Conservation (phyloP, 2,329 filamentous ascomycete genomes). For the Thielaviopsis musarum region DNA sequence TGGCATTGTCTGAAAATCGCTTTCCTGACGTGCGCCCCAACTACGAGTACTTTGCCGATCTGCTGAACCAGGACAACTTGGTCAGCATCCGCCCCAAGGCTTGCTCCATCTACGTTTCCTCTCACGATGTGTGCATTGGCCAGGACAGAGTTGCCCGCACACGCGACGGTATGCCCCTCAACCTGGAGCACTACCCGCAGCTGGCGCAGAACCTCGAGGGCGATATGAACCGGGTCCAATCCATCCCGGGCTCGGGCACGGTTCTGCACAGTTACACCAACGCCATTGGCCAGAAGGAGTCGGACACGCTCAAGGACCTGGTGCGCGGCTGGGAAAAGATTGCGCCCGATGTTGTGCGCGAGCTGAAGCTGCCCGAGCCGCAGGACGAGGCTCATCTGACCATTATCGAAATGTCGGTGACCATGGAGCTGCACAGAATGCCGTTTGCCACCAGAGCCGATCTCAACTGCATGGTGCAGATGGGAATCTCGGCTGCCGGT, state of each 20-base stretch:
- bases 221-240: conserved; percentile 30
- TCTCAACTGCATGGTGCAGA: conserved; percentile 41
- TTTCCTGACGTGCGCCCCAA: conserved; percentile 42
- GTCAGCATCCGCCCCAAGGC: conserved; percentile 40
- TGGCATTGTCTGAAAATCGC: conserved; percentile 39
- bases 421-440: conserved; percentile 40
- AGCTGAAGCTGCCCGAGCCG: conserved; percentile 28
- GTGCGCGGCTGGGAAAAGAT: conserved; percentile 38
- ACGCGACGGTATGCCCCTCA: conserved; percentile 26
- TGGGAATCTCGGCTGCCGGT: conserved; percentile 35
- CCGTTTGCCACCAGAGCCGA: conserved; percentile 43
- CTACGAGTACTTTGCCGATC: conserved; percentile 43
- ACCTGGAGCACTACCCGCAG: conserved; percentile 35
- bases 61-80: conserved; percentile 35
- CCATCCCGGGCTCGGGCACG: conserved; percentile 29
- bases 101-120: conserved; percentile 42
- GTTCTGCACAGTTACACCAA: conserved; percentile 43
- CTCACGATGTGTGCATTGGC: conserved; percentile 32
- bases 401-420: conserved; percentile 45
- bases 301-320: conserved; percentile 36
- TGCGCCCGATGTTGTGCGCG: conserved; percentile 38
- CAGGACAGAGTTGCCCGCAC: conserved; percentile 29
- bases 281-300: conserved; percentile 35
- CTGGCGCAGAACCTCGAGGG: conserved; percentile 37
- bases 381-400: conserved; percentile 36